phyloP scores from a whole-genome alignment of 768 basidiomycete genomes.

The Boletus patriciae region DNA sequence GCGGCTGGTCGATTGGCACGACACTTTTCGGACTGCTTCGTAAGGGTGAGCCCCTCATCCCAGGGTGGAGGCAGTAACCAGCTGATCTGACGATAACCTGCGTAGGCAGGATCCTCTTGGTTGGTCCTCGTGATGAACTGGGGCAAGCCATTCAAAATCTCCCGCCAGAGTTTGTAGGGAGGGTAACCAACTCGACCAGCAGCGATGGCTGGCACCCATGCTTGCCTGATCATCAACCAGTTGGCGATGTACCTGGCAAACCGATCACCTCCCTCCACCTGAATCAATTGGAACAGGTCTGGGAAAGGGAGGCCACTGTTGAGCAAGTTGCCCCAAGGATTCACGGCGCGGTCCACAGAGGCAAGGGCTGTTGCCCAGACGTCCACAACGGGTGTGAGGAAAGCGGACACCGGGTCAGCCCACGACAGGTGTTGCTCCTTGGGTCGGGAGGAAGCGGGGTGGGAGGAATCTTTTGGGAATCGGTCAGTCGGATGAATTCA shows the following conservation, averaged over 20 bases:
- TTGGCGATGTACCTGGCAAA: not conserved
- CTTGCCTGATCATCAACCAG: not conserved
- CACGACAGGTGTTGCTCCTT: not conserved
- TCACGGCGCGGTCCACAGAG: not conserved
- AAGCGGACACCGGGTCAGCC: not conserved
- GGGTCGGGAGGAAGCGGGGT: fast-evolving
- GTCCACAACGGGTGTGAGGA: not conserved
- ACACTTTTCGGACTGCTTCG: not conserved
- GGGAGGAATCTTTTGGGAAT: too few relatives aligned
- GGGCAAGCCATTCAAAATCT: not conserved
- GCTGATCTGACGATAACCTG: not conserved
- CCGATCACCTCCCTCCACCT: not conserved
- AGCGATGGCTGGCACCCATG: not conserved
- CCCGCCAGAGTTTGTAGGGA: not conserved
- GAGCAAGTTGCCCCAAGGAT: not conserved
- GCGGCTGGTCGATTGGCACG: not conserved
- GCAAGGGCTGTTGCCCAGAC: not conserved
- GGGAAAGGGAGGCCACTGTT: not conserved
- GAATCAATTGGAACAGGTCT: not conserved
- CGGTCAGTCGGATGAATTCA: too few relatives aligned
- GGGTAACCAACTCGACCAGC: not conserved
- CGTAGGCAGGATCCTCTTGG: not conserved
- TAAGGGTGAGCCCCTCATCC: too few relatives aligned
- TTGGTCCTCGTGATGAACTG: not conserved
- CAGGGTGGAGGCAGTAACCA: not conserved